Base-by-base conservation (phyloP, 106 monocot species). In the Gastrodia elata region DNA sequence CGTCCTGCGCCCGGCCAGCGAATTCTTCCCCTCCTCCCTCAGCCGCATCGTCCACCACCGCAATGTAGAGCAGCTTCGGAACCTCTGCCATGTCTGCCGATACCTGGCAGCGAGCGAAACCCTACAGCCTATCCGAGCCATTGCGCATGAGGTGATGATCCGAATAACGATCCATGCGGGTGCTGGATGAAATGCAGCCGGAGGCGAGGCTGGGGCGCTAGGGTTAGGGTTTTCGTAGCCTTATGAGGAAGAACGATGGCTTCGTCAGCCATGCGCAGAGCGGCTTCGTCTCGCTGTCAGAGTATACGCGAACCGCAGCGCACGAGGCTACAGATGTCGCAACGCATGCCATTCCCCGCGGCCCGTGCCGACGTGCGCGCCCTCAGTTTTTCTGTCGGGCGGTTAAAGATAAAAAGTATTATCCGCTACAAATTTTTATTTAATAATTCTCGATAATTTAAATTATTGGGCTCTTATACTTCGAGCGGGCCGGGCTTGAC, bases 61-160 rank as follows among this genome's bases (percentile, higher is more conserved):
- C 88, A 65, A 94, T 79, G 85, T 94, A 94, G 52, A 94, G 58
- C 24, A 91, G 80, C 75, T 83, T 94, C 56, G 71, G 71, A 68
- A 25, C 78, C 68, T 91, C 88, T 27, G 74, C 89, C 92, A 89
- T 92, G 68, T 42, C 78, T 44, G 37, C 67, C 26, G n/a, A 64
- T 34, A 42, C 2, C 65, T 35, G 14, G 22, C 15, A 5, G 34
- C 13, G 28, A 30, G 30, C 7, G 61, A 61, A 14, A 52, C 52
- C 20, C 52, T n/a, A 22, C n/a, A 52, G 7, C 52, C 52, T 52
- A n/a, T 32, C 28, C 1, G 14, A 70, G 70, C 70, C 70, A 39
- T 41, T 35, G 22, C 70, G 14, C 10, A 38, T 20, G 38, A 24
- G 16, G 20, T 20, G 38, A 24, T 20, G 20, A n/a, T 13, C 30